phyloP scores from a whole-genome alignment of 768 basidiomycete genomes.

The Kwoniella heveanensis region DNA sequence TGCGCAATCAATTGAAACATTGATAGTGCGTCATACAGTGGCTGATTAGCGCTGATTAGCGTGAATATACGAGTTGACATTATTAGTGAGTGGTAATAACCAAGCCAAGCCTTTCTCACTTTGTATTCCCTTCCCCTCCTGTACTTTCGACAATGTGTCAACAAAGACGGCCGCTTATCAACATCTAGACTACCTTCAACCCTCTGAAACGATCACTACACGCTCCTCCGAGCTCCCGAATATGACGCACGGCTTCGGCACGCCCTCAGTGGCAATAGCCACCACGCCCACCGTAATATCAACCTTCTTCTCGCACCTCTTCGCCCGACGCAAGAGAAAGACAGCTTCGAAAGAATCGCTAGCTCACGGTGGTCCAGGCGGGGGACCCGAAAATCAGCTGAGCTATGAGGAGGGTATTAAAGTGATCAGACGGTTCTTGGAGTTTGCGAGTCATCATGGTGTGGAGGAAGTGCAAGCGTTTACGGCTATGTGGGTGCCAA shows the following conservation, averaged over 20 bases:
- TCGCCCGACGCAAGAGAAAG: conserved; percentile 36
- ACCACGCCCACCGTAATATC: conserved; percentile 53
- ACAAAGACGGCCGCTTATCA: too few species aligned
- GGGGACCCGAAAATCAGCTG: conserved; percentile 46
- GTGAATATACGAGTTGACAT: too few species aligned
- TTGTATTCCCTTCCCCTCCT: not conserved
- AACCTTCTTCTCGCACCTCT: conserved; percentile 52
- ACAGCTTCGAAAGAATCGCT: conserved; percentile 31
- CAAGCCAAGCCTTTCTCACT: too few species aligned
- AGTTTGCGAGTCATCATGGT: conserved; percentile 53
- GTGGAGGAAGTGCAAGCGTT: conserved; percentile 56
- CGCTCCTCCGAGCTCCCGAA: too few species aligned
- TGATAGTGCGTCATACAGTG: too few species aligned
- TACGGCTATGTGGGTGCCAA: conserved; percentile 52
- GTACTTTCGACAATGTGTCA: too few species aligned
- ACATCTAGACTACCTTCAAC: too few species aligned
- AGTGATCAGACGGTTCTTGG: conserved; percentile 54
- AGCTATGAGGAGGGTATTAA: conserved; percentile 55
- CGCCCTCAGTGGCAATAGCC: conserved; percentile 35
- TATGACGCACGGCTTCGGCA: conserved; percentile 35
- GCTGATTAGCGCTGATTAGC: too few species aligned
- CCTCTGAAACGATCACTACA: too few species aligned
- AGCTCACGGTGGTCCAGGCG: conserved; percentile 39
- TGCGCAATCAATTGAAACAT: too few species aligned
- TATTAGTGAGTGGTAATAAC: too few species aligned